Conservation (phyloP, 2,329 filamentous ascomycete species). For the Plenodomus lindquistii region DNA sequence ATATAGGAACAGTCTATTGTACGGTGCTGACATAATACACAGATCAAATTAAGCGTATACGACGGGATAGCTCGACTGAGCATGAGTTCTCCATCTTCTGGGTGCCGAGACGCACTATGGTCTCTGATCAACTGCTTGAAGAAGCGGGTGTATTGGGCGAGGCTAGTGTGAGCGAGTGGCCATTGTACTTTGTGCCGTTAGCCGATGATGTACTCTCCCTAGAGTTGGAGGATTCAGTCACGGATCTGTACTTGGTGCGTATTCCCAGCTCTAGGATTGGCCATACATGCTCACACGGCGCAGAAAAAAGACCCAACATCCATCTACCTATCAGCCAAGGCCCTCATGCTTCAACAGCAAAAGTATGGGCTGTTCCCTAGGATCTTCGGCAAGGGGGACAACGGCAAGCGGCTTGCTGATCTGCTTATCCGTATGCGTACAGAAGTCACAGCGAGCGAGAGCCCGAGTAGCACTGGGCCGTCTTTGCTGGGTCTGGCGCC, state of each 20-base stretch:
- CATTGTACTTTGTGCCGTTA: constrained; percentile 86
- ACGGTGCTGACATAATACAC: constrained; percentile 54
- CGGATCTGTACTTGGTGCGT: constrained; percentile 77
- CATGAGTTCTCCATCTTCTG: constrained; percentile 98
- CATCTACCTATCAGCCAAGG: constrained; percentile 85
- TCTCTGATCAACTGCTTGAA: constrained; percentile 89
- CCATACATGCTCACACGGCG: constrained; percentile 22
- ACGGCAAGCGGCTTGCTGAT: constrained; percentile 86
- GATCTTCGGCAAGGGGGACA: constrained; percentile 93
- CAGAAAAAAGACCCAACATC: constrained; percentile 84
- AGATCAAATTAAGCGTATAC: constrained; percentile 91
- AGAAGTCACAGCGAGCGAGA: constrained; percentile 80
- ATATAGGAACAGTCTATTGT: constrained; percentile 32
- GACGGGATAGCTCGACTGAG: constrained; percentile 82
- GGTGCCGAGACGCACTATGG: constrained; percentile 87
- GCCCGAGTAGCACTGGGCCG: constrained; percentile 59
- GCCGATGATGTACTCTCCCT: constrained; percentile 90
- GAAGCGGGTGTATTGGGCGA: constrained; percentile 92
- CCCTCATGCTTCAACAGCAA: constrained; percentile 91
- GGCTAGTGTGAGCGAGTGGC: constrained; percentile 83
- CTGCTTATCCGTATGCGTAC: constrained; percentile 88
- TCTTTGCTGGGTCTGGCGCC: constrained; percentile 72
- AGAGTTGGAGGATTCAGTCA: constrained; percentile 84
- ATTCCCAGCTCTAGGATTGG: not conserved
- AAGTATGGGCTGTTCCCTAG: constrained; percentile 91